Base-by-base conservation (phyloP, 2,329 filamentous ascomycete species). In the Chalaropsis ovoidea region DNA sequence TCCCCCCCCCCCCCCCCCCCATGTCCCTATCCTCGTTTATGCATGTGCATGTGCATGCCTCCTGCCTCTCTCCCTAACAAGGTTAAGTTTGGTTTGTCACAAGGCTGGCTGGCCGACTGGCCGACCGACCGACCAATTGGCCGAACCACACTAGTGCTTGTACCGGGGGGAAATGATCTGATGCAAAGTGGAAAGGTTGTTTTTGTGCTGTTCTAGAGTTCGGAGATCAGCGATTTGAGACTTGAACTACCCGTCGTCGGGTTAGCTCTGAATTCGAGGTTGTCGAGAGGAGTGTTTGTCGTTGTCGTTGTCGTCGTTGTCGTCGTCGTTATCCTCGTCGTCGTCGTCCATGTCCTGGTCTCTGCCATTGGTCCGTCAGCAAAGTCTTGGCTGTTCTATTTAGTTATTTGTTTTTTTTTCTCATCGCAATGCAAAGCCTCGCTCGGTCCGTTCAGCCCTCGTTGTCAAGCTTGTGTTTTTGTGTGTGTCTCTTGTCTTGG, bases 141-240 rank as follows among this genome's bases (percentile, higher is more conserved):
- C 47, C 22, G 22, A 52, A 11, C 7, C 35, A 39, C 35, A 39
- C 35, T 39, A 52, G 10, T 8, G 13, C 47, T 13, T 52, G 47
- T 52, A 24, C 19, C 15, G 52, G 24, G 13, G 7, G 49, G 24
- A 35, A 27, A 19, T 43, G 42, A n/a, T n/a, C 42, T 43, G 49
- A 54, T 27, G 24, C 13, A 52, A 52, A 49, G 11, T 7, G 5
- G 10, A 22, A 49, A 49, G 13, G 47, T 22, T 52, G 19, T 52
- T 24, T 52, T 49, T 52, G 4, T 52, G 6, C 3, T 6, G 8
- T 39, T 52, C 47, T 52, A 24, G 22, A 31, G 27, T 22, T 56
- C 52, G 52, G 52, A 56, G 22, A 35, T 56, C 52, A 56, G 52
- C 52, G 52, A 56, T 56, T 56, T 35, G 52, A 56, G 52, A 56